phyloP scores from a whole-genome alignment of 2,329 filamentous ascomycete species.

The Cyphellophora attinorum region DNA sequence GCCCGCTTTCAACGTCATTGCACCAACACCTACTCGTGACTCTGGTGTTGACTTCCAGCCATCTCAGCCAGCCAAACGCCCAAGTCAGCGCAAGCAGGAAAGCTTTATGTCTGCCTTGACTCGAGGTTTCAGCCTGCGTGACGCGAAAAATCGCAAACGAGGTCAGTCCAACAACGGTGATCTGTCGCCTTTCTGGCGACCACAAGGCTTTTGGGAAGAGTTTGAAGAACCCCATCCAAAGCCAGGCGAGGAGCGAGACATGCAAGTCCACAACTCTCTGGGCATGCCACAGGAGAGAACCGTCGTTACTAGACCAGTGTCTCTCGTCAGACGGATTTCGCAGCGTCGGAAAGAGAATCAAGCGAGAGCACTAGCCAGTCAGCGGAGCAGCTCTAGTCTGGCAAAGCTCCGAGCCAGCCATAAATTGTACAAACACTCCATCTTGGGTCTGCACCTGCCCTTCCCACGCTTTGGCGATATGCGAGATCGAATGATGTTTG shows the following conservation, averaged over 20 bases:
- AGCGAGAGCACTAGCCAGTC: conserved; percentile 17
- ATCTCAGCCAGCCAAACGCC: conserved; percentile 21
- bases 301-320: conserved; percentile 32
- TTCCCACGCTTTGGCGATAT: conserved; percentile 38
- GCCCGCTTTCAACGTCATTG: conserved; percentile 46
- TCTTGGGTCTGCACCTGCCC: conserved; percentile 33
- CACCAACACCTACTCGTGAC: conserved; percentile 39
- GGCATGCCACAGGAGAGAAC: conserved; percentile 43
- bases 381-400: conserved; percentile 24
- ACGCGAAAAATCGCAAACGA: conserved; percentile 32
- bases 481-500: conserved; percentile 34
- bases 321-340: conserved; percentile 23
- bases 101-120: conserved; percentile 26
- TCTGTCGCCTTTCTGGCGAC: conserved; percentile 54
- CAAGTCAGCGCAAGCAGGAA: conserved; percentile 31
- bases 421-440: conserved; percentile 25
- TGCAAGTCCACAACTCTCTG: conserved; percentile 44
- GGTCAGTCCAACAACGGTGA: conserved; percentile 37
- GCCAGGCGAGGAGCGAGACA: conserved; percentile 20
- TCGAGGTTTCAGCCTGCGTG: conserved; percentile 29
- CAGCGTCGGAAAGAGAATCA: conserved; percentile 21
- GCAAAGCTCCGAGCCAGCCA: conserved; percentile 19
- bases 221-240: conserved; percentile 30
- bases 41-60: conserved; percentile 22
- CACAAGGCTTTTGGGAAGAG: conserved; percentile 54